Evolutionary conservation across 441 rosid species (phyloP).

Genomic region (Aleurites moluccanus): DNA sequence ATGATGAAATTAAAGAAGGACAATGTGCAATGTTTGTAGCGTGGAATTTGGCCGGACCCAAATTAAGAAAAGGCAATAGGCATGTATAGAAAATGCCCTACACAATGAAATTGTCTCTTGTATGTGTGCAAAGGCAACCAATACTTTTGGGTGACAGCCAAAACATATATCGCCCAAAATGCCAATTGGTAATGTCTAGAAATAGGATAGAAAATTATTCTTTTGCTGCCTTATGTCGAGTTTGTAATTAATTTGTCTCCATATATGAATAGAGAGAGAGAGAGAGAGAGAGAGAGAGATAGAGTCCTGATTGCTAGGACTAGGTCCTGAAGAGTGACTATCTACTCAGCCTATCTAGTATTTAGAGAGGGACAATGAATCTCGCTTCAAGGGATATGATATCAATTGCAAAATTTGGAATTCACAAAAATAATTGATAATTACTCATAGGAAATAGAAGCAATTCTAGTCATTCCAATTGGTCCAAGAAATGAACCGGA

Average conservation of each 20-base stretch:
- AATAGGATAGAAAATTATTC: not conserved
- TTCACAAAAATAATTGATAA: not conserved
- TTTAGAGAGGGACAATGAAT: not conserved
- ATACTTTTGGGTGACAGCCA: not conserved
- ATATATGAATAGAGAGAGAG: too few relatives aligned
- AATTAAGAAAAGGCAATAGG: not conserved
- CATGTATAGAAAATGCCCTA: not conserved
- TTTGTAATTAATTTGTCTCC: not conserved
- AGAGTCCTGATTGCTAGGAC: not conserved
- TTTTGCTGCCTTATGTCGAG: not conserved
- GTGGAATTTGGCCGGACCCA: not conserved
- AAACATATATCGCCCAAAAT: not conserved
- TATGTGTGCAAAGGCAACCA: not conserved
- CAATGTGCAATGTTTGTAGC: not conserved
- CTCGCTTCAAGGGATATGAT: not conserved
- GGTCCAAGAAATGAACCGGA: too few relatives aligned
- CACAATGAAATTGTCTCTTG: not conserved
- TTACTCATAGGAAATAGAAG: too few relatives aligned
- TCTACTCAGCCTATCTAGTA: slow-evolving; percentile 4
- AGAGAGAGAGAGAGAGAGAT: too few relatives aligned
- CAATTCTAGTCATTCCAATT: too few relatives aligned
- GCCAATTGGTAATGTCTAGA: not conserved
- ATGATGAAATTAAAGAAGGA: not conserved
- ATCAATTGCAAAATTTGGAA: not conserved
- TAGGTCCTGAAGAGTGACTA: not conserved